Evolutionary conservation across 2,329 filamentous ascomycete genomes (phyloP).

Genomic region (Sphaceloma murrayae): DNA sequence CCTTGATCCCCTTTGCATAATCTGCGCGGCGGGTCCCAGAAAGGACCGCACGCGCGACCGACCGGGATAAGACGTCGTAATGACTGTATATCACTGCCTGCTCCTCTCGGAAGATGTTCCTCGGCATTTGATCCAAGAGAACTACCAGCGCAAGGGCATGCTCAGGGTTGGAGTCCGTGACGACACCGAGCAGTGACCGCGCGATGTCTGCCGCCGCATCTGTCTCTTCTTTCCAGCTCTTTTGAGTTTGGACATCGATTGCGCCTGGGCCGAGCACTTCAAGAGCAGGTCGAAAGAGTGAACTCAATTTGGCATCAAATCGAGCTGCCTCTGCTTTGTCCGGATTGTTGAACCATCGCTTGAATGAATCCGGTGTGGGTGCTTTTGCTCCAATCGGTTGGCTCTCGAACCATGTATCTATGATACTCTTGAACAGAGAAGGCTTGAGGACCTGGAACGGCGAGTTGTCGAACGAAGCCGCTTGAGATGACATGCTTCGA

Average conservation of each 20-base stretch:
- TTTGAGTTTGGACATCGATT: slow-evolving; percentile 25
- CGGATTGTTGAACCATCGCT: slow-evolving; percentile 32
- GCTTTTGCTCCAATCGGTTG: slow-evolving; percentile 24
- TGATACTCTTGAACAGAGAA: slow-evolving; percentile 30
- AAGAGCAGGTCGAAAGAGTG: no score
- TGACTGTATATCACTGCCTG: slow-evolving; percentile 43
- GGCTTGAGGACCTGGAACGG: slow-evolving; percentile 33
- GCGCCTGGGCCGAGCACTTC: slow-evolving; percentile 31
- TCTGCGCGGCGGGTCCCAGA: background rate
- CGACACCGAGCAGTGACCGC: slow-evolving; percentile 32
- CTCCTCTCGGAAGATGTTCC: slow-evolving; percentile 50
- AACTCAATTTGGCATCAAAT: no score
- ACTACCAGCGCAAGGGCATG: slow-evolving; percentile 43
- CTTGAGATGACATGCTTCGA: background rate
- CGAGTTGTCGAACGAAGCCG: slow-evolving; percentile 20
- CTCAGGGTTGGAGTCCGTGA: slow-evolving; percentile 18
- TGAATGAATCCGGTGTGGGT: slow-evolving; percentile 23
- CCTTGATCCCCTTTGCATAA: background rate
- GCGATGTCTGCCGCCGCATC: no score
- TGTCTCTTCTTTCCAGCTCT: slow-evolving; percentile 23
- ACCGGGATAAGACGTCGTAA: slow-evolving; percentile 44
- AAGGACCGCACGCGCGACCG: slow-evolving; percentile 25
- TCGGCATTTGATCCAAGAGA: slow-evolving; percentile 53
- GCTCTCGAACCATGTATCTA: slow-evolving; percentile 33
- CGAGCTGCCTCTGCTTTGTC: slow-evolving; percentile 27